A percentile compares a stretch with the other conserved stretches of the same genome.
phyloP scores from a whole-genome alignment of 2,329 filamentous ascomycete species.

The Ascocoryne sarcoides region DNA sequence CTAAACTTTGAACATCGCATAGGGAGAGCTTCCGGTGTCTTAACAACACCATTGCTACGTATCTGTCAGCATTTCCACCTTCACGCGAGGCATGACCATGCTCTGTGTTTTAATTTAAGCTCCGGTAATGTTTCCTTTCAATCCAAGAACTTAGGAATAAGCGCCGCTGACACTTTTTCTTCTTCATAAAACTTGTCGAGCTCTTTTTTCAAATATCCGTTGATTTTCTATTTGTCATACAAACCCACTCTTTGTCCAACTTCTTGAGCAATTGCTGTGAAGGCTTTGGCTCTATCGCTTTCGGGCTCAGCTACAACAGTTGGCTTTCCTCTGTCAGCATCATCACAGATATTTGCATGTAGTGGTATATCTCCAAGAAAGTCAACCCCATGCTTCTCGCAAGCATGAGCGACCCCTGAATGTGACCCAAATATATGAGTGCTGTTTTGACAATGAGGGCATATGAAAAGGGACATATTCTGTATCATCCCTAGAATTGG shows the following conservation, averaged over 20 bases:
- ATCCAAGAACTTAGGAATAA: no score
- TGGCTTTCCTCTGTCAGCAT: constrained; percentile 79
- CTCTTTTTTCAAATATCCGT: no score
- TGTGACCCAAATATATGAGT: constrained; percentile 67
- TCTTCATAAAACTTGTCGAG: no score
- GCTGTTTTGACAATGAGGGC: constrained; percentile 66
- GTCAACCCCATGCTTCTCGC: constrained; percentile 62
- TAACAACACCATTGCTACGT: no score
- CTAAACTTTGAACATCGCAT: no score
- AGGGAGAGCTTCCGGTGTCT: no score
- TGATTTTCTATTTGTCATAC: constrained; percentile 10
- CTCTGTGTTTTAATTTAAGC: no score
- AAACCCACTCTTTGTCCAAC: constrained; percentile 31
- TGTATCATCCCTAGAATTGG: constrained; percentile 80
- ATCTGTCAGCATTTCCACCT: no score
- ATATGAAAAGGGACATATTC: constrained; percentile 83
- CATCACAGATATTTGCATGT: constrained; percentile 76
- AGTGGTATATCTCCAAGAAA: constrained; percentile 84
- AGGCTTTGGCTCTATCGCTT: constrained; percentile 63
- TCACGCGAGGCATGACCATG: no score
- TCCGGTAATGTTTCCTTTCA: no score
- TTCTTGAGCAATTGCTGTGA: constrained; percentile 58
- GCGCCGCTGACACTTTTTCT: no score
- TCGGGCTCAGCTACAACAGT: constrained; percentile 82
- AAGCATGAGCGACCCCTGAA: constrained; percentile 58